Evolutionary conservation across 2,329 filamentous ascomycete species (phyloP).

Genomic region (Aureobasidium pullulans): DNA sequence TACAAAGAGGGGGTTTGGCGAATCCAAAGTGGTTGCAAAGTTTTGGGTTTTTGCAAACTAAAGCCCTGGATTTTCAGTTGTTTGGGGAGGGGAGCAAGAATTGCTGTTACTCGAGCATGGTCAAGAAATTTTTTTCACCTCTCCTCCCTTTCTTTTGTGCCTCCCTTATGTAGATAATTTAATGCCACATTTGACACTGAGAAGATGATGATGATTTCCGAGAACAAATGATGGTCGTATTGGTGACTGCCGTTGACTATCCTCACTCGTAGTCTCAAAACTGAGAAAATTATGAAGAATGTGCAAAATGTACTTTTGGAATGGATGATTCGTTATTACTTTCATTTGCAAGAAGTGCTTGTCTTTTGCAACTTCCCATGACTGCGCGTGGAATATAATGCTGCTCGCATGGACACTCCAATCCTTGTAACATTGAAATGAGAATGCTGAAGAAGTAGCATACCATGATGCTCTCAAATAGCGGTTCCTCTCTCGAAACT

Average conservation of each 20-base stretch:
- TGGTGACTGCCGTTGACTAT: background rate
- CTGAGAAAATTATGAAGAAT: too few species aligned
- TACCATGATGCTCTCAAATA: slow-evolving; percentile 51
- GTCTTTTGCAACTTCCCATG: too few species aligned
- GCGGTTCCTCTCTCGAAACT: slow-evolving; percentile 96
- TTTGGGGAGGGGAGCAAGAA: slow-evolving; percentile 17
- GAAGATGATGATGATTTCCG: background rate
- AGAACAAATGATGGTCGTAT: background rate
- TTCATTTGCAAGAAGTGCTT: too few species aligned
- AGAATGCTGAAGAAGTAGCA: too few species aligned
- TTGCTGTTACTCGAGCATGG: slow-evolving; percentile 18
- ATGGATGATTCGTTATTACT: too few species aligned
- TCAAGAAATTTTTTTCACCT: background rate
- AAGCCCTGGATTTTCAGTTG: slow-evolving; percentile 14
- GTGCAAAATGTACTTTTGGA: too few species aligned
- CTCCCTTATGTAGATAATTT: slow-evolving; percentile 9
- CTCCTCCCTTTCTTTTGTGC: slow-evolving; percentile 12
- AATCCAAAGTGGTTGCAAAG: slow-evolving; percentile 10
- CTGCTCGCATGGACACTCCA: too few species aligned
- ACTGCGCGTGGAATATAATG: too few species aligned
- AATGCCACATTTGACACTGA: slow-evolving; percentile 12
- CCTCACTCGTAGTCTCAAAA: too few species aligned
- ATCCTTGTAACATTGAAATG: too few species aligned
- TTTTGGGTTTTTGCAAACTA: background rate
- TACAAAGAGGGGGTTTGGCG: background rate